Base-by-base conservation (phyloP, 1,284 basidiomycete genomes). In the Kwoniella shivajii region DNA sequence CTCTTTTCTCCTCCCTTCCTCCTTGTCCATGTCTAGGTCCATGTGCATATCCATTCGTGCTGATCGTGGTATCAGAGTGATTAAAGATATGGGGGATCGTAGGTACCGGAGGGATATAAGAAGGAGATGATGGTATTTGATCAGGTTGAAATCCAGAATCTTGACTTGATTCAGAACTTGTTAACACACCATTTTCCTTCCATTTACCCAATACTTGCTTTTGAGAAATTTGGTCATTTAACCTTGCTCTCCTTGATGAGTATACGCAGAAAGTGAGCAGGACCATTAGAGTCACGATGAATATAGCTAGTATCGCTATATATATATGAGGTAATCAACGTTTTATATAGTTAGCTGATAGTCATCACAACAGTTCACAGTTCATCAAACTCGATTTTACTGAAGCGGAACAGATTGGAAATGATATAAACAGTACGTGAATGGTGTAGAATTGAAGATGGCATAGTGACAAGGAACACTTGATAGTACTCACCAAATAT, bases 161-260 rank as follows among this genome's bases (percentile, higher is more conserved):
- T n/a, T n/a, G n/a, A n/a, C n/a, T n/a, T n/a, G n/a, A n/a, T n/a
- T n/a, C n/a, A n/a, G n/a, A n/a, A n/a, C n/a, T n/a, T n/a, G n/a
- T n/a, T n/a, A n/a, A n/a, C n/a, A n/a, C n/a, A n/a, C n/a, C n/a
- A n/a, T 27, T 50, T 11, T 56, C 54, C 20, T 60, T 55, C 58
- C 58, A 60, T 34, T 31, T 22, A 9, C 58, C 58, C n/a, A 56
- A 27, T 16, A 56, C 44, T 18, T 49, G 49, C n/a, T 50, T 45
- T 31, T 46, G 49, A 20, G 58, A 49, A n/a, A n/a, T 33, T 52
- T 37, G 7, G 20, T 11, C 20, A 18, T 60, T 50, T 10, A 14
- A 36, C 6, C 30, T 29, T 5, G 58, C 58, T 37, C 30, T n/a
- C 7, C 50, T 34, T 6, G 50, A 48, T 10, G 58, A 47, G 44